These are phyloP conservation scores for Pseudocercospora vitis DNA, from an alignment of 2,329 filamentous ascomycete species.

Conservation along the genomic window DNA sequence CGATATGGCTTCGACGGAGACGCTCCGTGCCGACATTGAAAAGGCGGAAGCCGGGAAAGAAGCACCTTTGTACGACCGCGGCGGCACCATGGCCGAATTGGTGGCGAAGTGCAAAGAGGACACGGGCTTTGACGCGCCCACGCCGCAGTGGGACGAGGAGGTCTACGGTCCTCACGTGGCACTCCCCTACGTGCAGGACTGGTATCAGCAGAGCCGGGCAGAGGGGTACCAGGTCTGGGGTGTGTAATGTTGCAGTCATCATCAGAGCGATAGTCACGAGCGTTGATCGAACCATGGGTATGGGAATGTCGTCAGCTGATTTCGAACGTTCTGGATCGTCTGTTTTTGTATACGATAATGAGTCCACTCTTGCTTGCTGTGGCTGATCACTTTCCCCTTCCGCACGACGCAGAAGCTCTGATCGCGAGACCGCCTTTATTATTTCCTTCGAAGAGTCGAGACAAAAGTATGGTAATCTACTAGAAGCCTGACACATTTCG, in stretches of 20 bases:
- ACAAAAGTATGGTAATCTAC: no score
- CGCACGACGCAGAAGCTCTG: no score
- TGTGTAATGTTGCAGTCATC: conserved; percentile 12
- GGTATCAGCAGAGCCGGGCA: conserved; percentile 28
- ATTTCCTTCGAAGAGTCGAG: no score
- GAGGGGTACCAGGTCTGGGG: conserved; percentile 30
- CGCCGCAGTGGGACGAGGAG: conserved; percentile 30
- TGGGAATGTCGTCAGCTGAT: not conserved
- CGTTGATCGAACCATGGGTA: not conserved
- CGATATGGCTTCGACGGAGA: conserved; percentile 26
- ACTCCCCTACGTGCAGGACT: conserved; percentile 31
- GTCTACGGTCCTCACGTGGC: conserved; percentile 32
- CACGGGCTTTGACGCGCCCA: conserved; percentile 29
- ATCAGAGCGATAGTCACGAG: no score
- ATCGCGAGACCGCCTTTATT: no score
- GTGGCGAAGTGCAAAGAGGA: conserved; percentile 27
- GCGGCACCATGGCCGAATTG: conserved; percentile 28
- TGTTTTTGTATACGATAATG: not conserved
- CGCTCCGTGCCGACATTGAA: conserved; percentile 28
- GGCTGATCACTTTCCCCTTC: no score
- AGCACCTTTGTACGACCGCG: conserved; percentile 27
- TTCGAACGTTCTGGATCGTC: not conserved
- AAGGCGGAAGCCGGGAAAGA: conserved; percentile 28
- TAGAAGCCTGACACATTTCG: no score
- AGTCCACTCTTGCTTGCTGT: no score